Conservation (phyloP, 495 filamentous ascomycete genomes). For the Penicillium salamii region DNA sequence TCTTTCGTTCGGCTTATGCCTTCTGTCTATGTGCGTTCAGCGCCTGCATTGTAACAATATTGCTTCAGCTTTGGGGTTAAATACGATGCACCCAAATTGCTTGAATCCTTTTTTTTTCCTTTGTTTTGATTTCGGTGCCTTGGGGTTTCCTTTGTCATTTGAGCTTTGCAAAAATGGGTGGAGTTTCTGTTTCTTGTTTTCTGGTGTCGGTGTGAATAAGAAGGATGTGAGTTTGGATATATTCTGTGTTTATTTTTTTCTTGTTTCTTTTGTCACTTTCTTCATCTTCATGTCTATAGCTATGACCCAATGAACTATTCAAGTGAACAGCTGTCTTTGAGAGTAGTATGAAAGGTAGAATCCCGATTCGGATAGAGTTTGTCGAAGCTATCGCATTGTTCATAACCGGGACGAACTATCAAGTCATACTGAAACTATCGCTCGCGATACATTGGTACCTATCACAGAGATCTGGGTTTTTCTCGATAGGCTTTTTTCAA, state of each 20-base stretch:
- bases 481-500: no score
- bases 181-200: constrained; percentile 10
- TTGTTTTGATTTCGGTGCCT: constrained; percentile 17
- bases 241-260: constrained; percentile 1
- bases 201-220: constrained; percentile 20
- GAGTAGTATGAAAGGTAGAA: no score
- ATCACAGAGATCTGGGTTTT: no score
- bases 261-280: constrained; percentile 17
- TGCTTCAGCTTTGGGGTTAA: constrained; percentile 14
- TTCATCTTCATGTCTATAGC: constrained; percentile 12
- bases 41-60: constrained; percentile 30
- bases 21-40: constrained; percentile 20
- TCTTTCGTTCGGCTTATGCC: constrained; percentile 1
- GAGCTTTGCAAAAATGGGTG: constrained; percentile 13
- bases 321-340: no score
- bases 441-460: no score
- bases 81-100: constrained; percentile 7
- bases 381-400: no score
- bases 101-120: constrained; percentile 15
- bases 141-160: constrained; percentile 7
- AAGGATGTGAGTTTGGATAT: constrained; percentile 10
- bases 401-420: no score
- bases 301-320: constrained; percentile 10
- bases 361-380: no score
- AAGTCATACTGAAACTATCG: no score